These are phyloP conservation scores for Sarocladiaceae sp. DNA, from an alignment of 2,329 filamentous ascomycete genomes.

Conservation along the genomic window DNA sequence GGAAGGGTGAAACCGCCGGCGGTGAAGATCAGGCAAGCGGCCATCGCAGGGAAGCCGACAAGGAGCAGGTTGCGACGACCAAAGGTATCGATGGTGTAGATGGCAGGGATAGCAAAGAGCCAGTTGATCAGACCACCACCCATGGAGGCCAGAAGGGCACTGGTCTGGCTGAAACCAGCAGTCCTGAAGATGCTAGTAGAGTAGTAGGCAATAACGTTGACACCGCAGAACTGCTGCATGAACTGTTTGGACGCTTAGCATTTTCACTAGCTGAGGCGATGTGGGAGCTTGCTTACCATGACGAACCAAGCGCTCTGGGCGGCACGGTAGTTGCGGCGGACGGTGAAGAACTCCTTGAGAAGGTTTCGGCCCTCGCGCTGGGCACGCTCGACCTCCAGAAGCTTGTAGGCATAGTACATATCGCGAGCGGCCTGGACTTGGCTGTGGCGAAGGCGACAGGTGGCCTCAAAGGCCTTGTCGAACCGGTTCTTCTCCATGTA, in stretches of 20 bases:
- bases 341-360: constrained; percentile 30
- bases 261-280: constrained; percentile 5
- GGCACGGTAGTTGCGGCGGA: constrained; percentile 29
- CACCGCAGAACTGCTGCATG: constrained; percentile 30
- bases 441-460: constrained; percentile 39
- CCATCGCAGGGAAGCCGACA: constrained; percentile 52
- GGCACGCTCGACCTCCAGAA: constrained; percentile 24
- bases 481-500: constrained; percentile 44
- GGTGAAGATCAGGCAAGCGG: constrained; percentile 42
- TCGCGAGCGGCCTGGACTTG: constrained; percentile 43
- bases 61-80: constrained; percentile 49
- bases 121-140: constrained; percentile 53
- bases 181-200: constrained; percentile 36
- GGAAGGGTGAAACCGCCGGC: constrained; percentile 36
- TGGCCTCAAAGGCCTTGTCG: constrained; percentile 37
- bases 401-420: constrained; percentile 41
- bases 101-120: constrained; percentile 50
- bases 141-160: constrained; percentile 47
- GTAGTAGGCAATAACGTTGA: constrained; percentile 54
- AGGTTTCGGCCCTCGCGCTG: constrained; percentile 23
- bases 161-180: constrained; percentile 32
- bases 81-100: constrained; percentile 54
- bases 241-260: constrained; percentile 18
- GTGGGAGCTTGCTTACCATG: no score
- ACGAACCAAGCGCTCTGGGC: constrained; percentile 29